Evolutionary conservation across 1,284 basidiomycete genomes (phyloP).

Genomic region (Chalciporus sp.): DNA sequence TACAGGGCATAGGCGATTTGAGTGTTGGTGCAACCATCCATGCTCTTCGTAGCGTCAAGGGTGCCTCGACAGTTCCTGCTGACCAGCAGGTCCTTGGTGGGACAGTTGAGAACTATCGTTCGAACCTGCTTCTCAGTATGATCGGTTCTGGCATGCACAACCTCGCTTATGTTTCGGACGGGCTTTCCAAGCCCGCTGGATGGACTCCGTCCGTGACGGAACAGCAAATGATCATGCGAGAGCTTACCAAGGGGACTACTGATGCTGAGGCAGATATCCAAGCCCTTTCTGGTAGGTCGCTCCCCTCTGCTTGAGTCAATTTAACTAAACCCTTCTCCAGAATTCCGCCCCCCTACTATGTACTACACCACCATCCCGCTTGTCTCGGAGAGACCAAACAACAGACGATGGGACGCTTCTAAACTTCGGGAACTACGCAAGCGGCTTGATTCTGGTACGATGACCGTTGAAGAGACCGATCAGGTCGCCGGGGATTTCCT

Average conservation of each 20-base stretch:
- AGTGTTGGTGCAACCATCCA: conserved; percentile 85
- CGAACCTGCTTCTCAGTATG: conserved; percentile 88
- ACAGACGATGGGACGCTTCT: conserved; percentile 91
- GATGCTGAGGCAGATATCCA: conserved; percentile 85
- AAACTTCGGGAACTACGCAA: conserved; percentile 94
- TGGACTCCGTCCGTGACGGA: conserved; percentile 77
- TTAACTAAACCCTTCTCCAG: conserved; percentile 40
- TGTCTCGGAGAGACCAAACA: conserved; percentile 81
- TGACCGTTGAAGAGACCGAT: conserved; percentile 88
- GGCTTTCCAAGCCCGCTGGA: conserved; percentile 57
- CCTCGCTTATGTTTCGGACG: conserved; percentile 52
- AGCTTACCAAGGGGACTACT: conserved; percentile 76
- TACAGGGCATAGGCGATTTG: conserved; percentile 78
- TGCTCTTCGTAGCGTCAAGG: conserved; percentile 83
- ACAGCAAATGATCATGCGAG: conserved; percentile 95
- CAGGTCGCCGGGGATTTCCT: conserved; percentile 87
- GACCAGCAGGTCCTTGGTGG: conserved; percentile 92
- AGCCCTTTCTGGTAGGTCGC: conserved; percentile 74
- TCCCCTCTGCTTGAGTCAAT: background rate
- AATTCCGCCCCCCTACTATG: conserved; percentile 85
- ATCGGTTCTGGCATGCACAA: conserved; percentile 84
- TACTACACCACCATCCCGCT: conserved; percentile 93
- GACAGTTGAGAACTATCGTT: conserved; percentile 91
- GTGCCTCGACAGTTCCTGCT: conserved; percentile 83
- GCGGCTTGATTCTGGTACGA: conserved; percentile 73